Evolutionary conservation across 345 rosid genomes (phyloP), one percentile per base, ranked within the genome.

Genomic region (Eucalyptus caleyi): DNA sequence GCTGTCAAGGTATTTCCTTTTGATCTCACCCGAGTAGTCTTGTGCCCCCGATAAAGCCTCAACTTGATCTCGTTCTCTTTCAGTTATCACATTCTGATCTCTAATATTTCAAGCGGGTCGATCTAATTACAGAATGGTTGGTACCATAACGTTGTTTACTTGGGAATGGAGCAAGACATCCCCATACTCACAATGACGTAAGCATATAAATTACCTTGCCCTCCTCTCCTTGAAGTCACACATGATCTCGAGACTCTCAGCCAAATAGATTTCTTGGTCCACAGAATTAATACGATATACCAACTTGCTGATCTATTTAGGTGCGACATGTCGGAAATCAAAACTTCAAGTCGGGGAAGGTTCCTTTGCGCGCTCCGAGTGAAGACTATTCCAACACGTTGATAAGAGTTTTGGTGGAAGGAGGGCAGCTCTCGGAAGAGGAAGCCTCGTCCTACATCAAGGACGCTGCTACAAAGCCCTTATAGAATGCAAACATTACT

Each of bases 101-200:
- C 54, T 86, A 21, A 88, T 32, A 85, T n/a, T 49, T 14, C 26
- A 72, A 62, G 32, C 81, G 56, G 87, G 50, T 87, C 77, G 21
- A 21, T 89, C 88, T 88, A 81, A 14, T 8, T 92, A 93, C 98
- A 97, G 98, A 85, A n/a, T 30, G 94, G 96, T 32, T 93, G 98
- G 98, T 98, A 98, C 92, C 92, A 88, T 69, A 95, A 94, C 42
- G 95, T 96, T 18, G 93, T 97, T 86, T 95, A 91, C 96, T 62
- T 98, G 91, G 99, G 98, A 81, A 94, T 93, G 93, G 94, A 96
- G 90, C 24, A 65, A 2, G 93, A 88, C 87, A 87, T 96, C 51
- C 96, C 99, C 32, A 91, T 98, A 80, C 91, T 98, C 81, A 95
- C 99, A 50, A 97, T 96, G 96, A 97, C 98, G 99, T 95, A 93